Base-by-base conservation (phyloP, 805 yeast genomes). In the Tetrapisispora iriomotensis region DNA sequence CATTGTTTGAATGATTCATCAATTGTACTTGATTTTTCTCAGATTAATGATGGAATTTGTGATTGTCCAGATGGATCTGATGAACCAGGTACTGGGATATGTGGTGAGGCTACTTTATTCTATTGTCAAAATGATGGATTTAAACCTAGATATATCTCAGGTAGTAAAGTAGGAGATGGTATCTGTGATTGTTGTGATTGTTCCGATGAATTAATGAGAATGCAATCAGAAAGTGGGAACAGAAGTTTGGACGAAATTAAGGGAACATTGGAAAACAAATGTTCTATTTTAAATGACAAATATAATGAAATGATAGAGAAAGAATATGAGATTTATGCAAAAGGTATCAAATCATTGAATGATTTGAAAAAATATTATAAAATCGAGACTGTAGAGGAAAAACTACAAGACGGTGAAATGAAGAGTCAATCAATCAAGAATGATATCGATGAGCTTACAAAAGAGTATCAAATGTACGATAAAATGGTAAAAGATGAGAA, bases 171-270 rank as follows among this genome's bases (percentile, higher is more conserved):
- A 14, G 77, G 80, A 50, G 98, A 92, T 61, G 96, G 96, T 0
- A 77, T 80, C 2, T 92, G 98, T 64, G 98, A 92, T 56, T 92
- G 98, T 60, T 92, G 98, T 61, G 98, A 92, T 62, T 97, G 98
- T 8, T 72, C 86, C 1, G 98, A 92, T 61, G 98, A 92, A 58
- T 58, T 24, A 40, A 38, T 23, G 4, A 33, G 36, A 23, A 2
- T 23, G 10, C 5, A 23, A 17, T 14, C 8, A 3, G 8, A 20
- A 12, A 12, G 14, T 10, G 26, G 3, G 12, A 15, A 23, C 2
- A 8, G 10, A 7, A 23, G 17, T 9, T n/a, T n/a, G n/a, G n/a
- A n/a, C n/a, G n/a, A n/a, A n/a, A n/a, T n/a, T n/a, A n/a, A 23
- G 8, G 8, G 26, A 23, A 13, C 4, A 12, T n/a, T 34, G 9